phyloP scores from a whole-genome alignment of 306 rosid genomes.

The Quercus glauca region DNA sequence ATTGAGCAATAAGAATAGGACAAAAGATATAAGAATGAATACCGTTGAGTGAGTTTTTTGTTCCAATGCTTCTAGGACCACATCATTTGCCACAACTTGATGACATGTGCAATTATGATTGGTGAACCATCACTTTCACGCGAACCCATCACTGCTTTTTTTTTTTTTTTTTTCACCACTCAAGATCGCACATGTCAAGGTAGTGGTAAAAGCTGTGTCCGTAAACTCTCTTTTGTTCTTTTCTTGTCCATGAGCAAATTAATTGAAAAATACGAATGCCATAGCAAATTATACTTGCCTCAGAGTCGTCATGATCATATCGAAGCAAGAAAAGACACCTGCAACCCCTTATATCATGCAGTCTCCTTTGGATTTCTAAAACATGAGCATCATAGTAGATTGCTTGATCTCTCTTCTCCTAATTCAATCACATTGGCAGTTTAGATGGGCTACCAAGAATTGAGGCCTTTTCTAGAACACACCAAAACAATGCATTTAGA shows the following conservation, averaged over 20 bases:
- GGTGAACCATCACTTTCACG: too few relatives aligned
- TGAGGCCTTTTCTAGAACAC: neutral
- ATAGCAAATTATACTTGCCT: conserved; percentile 47
- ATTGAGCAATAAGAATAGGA: neutral
- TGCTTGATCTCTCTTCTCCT: conserved; percentile 92
- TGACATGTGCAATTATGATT: too few relatives aligned
- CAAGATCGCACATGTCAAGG: too few relatives aligned
- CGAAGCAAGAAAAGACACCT: conserved; percentile 76
- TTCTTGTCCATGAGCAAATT: too few relatives aligned
- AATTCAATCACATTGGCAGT: conserved; percentile 10
- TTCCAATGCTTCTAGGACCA: too few relatives aligned
- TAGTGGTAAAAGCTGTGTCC: too few relatives aligned
- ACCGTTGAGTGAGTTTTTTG: too few relatives aligned
- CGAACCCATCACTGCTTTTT: too few relatives aligned
- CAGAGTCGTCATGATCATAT: conserved; percentile 68
- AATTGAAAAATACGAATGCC: neutral
- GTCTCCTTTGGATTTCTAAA: conserved; percentile 69
- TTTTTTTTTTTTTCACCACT: too few relatives aligned
- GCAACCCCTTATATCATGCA: conserved; percentile 96
- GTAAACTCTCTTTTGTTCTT: too few relatives aligned
- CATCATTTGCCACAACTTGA: too few relatives aligned
- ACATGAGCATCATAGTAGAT: conserved; percentile 82
- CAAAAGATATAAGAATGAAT: too few relatives aligned
- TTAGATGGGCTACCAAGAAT: conserved; percentile 4
- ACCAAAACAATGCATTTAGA: neutral